A percentile compares a stretch with the other conserved stretches of the same genome.
Evolutionary conservation across 1,284 basidiomycete genomes (phyloP).

Genomic region (Fomes fomentarius): DNA sequence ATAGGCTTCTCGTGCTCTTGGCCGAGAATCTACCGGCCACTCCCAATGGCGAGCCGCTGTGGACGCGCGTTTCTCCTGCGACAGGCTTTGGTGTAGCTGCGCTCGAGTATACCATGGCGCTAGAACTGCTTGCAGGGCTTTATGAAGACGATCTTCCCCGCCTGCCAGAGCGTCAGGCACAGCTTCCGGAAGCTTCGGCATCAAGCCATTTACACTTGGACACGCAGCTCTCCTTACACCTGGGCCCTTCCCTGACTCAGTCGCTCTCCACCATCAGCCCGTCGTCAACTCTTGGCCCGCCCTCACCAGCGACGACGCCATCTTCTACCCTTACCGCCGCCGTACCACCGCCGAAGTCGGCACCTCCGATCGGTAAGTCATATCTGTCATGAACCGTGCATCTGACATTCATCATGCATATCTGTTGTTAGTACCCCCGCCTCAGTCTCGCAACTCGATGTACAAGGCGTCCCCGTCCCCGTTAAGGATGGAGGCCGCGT

Average conservation of each 20-base stretch:
- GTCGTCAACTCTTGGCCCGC: constrained; percentile 11
- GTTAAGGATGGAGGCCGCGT: constrained; percentile 45
- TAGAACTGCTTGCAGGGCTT: constrained; percentile 61
- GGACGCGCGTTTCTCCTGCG: constrained; percentile 46
- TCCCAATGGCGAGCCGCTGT: constrained; percentile 33
- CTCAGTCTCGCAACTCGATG: constrained; percentile 27
- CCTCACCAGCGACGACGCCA: constrained; percentile 12
- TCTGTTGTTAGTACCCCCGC: constrained; percentile 9
- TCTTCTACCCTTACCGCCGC: neutral
- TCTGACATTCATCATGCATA: neutral
- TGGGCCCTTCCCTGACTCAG: constrained; percentile 17
- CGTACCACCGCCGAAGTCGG: constrained; percentile 5
- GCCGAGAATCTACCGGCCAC: constrained; percentile 36
- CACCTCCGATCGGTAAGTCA: constrained; percentile 2
- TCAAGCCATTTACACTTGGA: constrained; percentile 22
- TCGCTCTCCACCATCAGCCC: constrained; percentile 16
- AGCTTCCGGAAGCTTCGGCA: constrained; percentile 11
- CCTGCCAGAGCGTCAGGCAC: constrained; percentile 10
- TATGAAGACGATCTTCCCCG: constrained; percentile 23
- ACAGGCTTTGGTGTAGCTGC: constrained; percentile 66
- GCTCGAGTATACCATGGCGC: constrained; percentile 66
- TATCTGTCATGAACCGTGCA: neutral
- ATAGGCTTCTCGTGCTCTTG: constrained; percentile 60
- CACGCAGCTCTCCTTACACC: constrained; percentile 21
- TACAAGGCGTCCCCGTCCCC: constrained; percentile 56